phyloP scores from a whole-genome alignment of 1,139 yeast species.

The Yamadazyma diospyri region DNA sequence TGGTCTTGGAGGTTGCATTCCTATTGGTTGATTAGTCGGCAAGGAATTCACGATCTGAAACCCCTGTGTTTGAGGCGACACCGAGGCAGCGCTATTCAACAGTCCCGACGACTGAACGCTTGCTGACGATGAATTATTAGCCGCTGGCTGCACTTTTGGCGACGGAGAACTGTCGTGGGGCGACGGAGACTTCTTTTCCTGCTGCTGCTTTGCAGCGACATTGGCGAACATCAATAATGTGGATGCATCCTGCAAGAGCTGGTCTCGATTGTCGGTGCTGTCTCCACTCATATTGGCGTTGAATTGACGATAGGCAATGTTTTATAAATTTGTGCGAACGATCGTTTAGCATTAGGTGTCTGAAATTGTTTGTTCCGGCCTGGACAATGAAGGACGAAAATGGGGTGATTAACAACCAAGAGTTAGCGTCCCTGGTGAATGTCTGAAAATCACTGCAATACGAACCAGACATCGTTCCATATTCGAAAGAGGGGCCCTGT shows the following conservation, averaged over 20 bases:
- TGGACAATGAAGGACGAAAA: background rate
- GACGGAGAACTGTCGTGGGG: constrained; percentile 4
- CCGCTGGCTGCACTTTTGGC: background rate
- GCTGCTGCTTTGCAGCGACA: constrained; percentile 48
- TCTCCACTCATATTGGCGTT: constrained; percentile 2
- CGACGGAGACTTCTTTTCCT: constrained; percentile 17
- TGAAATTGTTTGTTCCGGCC: constrained; percentile 1
- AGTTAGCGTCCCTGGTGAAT: too few relatives aligned
- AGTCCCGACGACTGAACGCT: background rate
- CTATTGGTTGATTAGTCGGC: background rate
- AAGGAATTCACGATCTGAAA: background rate
- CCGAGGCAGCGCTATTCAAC: background rate
- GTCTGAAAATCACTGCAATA: too few relatives aligned
- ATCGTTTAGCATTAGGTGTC: constrained; percentile 2
- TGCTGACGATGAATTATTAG: background rate
- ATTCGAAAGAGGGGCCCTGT: too few relatives aligned
- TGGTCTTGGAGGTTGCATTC: constrained; percentile 5
- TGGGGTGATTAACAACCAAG: constrained; percentile 1
- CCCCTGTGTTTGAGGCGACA: background rate
- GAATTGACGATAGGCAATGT: constrained; percentile 3
- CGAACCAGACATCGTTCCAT: too few relatives aligned
- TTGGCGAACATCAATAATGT: constrained; percentile 62
- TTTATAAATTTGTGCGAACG: constrained; percentile 4
- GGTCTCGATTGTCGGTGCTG: constrained; percentile 9
- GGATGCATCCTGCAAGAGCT: constrained; percentile 49